These are phyloP conservation scores for Podospora tetraspora DNA, from an alignment of 495 filamentous ascomycete species.

Conservation along the genomic window DNA sequence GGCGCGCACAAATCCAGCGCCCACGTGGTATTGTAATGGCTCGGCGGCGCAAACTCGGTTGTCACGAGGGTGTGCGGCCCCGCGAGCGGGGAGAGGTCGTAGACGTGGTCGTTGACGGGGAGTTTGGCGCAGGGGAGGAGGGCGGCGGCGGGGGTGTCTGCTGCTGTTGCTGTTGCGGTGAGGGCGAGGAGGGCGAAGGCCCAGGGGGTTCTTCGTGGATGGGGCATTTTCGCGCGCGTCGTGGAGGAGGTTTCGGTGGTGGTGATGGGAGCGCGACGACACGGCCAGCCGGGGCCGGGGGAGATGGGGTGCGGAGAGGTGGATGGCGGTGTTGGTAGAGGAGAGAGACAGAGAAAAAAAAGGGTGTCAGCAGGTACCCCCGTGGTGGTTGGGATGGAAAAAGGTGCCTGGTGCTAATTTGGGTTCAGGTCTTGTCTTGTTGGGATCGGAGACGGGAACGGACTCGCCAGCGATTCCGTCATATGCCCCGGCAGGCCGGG, in stretches of 20 bases:
- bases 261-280: background rate
- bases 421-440: background rate
- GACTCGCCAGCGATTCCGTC: background rate
- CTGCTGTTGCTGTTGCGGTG: background rate
- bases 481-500: background rate
- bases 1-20: constrained; percentile 77
- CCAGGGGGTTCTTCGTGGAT: background rate
- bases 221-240: background rate
- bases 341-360: background rate
- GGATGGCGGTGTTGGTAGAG: background rate
- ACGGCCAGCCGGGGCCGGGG: background rate
- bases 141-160: background rate
- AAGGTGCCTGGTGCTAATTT: background rate
- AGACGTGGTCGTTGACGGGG: constrained; percentile 51
- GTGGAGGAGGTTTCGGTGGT: background rate
- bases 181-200: background rate
- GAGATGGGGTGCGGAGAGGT: background rate
- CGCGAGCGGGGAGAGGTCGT: constrained; percentile 59
- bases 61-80: constrained; percentile 73
- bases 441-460: background rate
- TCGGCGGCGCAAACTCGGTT: constrained; percentile 42
- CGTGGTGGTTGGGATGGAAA: background rate
- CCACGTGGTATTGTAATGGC: constrained; percentile 67
- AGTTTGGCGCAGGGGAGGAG: constrained; percentile 55
- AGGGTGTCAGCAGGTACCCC: background rate